These are phyloP conservation scores for Aspergillus pseudotamarii DNA, from an alignment of 2,329 filamentous ascomycete species.

Conservation along the genomic window DNA sequence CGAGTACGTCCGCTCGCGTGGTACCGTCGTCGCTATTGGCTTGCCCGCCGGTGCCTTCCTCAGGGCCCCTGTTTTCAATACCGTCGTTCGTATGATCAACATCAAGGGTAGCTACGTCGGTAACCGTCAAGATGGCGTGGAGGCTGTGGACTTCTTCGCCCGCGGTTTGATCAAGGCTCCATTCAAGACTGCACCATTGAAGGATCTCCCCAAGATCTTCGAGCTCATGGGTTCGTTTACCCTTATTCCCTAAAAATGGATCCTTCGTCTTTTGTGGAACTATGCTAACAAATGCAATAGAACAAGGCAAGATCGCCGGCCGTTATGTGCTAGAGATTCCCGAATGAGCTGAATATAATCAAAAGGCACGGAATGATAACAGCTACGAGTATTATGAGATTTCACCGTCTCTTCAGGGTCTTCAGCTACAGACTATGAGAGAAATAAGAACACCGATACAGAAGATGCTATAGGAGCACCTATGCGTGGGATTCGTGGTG, in stretches of 20 bases:
- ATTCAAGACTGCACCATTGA: slow-evolving; percentile 81
- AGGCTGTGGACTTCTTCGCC: slow-evolving; percentile 88
- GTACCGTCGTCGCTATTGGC: slow-evolving; percentile 85
- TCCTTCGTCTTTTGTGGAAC: background rate
- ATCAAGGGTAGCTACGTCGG: slow-evolving; percentile 95
- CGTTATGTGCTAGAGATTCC: slow-evolving; percentile 51
- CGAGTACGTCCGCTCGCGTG: slow-evolving; percentile 80
- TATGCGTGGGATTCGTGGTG: background rate
- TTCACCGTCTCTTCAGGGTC: background rate
- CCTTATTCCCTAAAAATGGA: background rate
- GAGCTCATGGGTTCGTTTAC: slow-evolving; percentile 62
- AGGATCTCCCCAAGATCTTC: slow-evolving; percentile 78
- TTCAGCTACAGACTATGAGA: background rate
- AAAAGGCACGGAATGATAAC: background rate
- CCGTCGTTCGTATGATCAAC: slow-evolving; percentile 84
- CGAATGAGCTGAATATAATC: slow-evolving; percentile 24
- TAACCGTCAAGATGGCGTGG: slow-evolving; percentile 82
- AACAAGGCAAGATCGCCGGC: slow-evolving; percentile 45
- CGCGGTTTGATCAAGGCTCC: slow-evolving; percentile 84
- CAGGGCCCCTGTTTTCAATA: slow-evolving; percentile 83
- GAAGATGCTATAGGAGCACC: background rate
- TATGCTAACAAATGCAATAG: slow-evolving; percentile 28
- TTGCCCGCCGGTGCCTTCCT: slow-evolving; percentile 80
- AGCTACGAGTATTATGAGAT: background rate
- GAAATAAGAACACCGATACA: background rate